phyloP scores from a whole-genome alignment of 331 rosid genomes.

The Arachis monticola region DNA sequence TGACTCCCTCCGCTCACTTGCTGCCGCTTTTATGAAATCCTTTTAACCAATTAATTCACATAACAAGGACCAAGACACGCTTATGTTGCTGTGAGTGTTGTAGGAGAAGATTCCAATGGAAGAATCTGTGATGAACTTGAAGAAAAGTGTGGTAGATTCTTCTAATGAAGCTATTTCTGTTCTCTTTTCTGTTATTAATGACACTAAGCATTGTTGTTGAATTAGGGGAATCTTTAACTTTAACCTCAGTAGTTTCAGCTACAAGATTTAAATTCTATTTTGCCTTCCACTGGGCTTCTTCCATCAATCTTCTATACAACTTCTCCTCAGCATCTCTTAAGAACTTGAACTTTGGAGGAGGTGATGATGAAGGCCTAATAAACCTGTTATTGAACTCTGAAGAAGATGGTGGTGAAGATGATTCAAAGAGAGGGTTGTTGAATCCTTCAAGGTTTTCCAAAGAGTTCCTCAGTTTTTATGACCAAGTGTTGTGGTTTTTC shows the following conservation, averaged over 20 bases:
- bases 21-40: too few relatives aligned
- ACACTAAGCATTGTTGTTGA: conserved; percentile 44
- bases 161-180: conserved; percentile 40
- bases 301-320: conserved; percentile 56
- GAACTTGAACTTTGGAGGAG: conserved; percentile 87
- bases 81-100: conserved; percentile 30
- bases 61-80: too few relatives aligned
- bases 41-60: too few relatives aligned
- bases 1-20: too few relatives aligned
- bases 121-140: conserved; percentile 76
- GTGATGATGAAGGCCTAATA: conserved; percentile 77
- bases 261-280: conserved; percentile 26
- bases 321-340: conserved; percentile 88
- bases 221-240: conserved; percentile 31
- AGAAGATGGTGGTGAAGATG: conserved; percentile 54
- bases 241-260: conserved; percentile 34
- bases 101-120: conserved; percentile 74
- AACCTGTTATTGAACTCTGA: conserved; percentile 48
- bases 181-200: conserved; percentile 45
- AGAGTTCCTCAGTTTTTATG: conserved; percentile 36
- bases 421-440: conserved; percentile 85
- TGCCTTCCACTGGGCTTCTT: conserved; percentile 61
- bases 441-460: conserved; percentile 62
- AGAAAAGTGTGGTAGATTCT: conserved; percentile 42
- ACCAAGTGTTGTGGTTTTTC: too few relatives aligned